Percentiles rank a stretch among this genome's conserved stretches.
phyloP scores from a whole-genome alignment of 2,329 filamentous ascomycete genomes.

The Neofusicoccum sp. region DNA sequence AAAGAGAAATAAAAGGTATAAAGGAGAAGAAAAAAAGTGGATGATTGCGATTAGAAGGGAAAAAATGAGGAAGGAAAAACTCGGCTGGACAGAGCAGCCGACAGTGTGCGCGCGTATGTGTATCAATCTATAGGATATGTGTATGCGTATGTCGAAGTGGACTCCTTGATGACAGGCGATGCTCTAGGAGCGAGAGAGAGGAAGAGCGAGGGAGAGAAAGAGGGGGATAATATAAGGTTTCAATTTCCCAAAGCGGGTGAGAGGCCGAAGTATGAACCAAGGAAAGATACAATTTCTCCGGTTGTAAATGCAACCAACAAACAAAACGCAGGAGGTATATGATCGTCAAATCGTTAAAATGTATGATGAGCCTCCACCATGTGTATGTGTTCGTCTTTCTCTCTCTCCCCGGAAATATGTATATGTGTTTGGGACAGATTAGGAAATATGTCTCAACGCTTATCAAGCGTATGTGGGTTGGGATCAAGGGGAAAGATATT shows the following conservation, averaged over 20 bases:
- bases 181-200: background rate
- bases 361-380: background rate
- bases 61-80: background rate
- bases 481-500: background rate
- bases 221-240: too few species aligned
- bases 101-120: background rate
- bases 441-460: constrained; percentile 9
- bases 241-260: too few species aligned
- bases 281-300: background rate
- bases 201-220: background rate
- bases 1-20: background rate
- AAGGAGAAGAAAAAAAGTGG: background rate
- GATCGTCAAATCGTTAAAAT: constrained; percentile 3
- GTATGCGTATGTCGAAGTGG: background rate
- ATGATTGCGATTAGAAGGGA: background rate
- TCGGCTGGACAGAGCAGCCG: background rate
- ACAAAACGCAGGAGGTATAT: constrained; percentile 3
- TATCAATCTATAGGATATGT: background rate
- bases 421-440: background rate
- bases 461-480: background rate
- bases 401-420: background rate
- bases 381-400: background rate
- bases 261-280: background rate
- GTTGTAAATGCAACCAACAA: background rate
- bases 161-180: too few species aligned